Base-by-base conservation (phyloP, 805 yeast genomes). In the Kodamaea sagamina region DNA sequence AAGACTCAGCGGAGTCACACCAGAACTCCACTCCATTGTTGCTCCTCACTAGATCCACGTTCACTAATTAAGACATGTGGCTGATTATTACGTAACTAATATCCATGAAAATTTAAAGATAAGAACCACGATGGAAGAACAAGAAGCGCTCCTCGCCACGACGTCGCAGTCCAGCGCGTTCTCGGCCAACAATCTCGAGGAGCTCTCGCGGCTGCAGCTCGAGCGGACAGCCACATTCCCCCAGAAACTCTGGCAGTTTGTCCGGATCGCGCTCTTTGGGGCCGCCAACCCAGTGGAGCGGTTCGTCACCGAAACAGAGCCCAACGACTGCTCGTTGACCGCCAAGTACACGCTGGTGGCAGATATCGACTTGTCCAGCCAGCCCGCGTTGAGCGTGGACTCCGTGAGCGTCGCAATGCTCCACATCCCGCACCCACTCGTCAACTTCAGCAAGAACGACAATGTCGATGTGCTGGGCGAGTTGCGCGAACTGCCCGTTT, bases 291-390 rank as follows among this genome's bases (percentile, higher is more conserved):
- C 60, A 11, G 74, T 79, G 44, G 84, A 79, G 43, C 51, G 62
- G 43, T 59, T 55, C 39, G 68, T 79, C 1, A 32, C 69, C 13
- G 48, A 54, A 3, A 41, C 66, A 15, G 79, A 78, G 49, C 79
- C 82, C 7, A 79, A 72, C 55, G 84, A 79, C 55, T 74, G 81
- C 49, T 71, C 82, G 3, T 62, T 79, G 15, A 66, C 76, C 16
- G 72, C 79, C 17, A 79, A 78, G 53, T 79, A 67, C 57, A 59
- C 72, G 10, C 48, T 55, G 35, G 59, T 74, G n/a, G 66, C 66
- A 21, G 58, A 65, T 5, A 62, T 77, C 41, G 68, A 67, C 39
- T 49, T 74, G 11, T 32, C 54, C 3, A 37, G 50, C 2, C 57
- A 55, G 36, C 25, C 51, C 12, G 16, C 42, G 12, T 7, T 58